phyloP scores from a whole-genome alignment of 164 flowering plant species.

The Aristolochia californica region DNA sequence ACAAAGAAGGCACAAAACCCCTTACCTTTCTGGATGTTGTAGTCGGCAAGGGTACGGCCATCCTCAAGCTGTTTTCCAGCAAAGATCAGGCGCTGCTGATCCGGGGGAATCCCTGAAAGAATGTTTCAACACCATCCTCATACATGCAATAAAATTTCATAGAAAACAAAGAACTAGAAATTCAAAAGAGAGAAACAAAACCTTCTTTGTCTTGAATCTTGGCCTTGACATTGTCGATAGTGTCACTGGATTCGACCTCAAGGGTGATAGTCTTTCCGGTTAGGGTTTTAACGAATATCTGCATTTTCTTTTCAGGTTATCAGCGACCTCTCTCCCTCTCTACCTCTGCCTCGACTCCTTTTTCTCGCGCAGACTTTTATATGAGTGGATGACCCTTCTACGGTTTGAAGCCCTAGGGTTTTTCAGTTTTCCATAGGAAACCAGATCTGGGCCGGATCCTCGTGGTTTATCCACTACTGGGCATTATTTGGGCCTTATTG shows the following conservation, averaged over 20 bases:
- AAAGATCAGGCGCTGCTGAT: conserved; percentile 26
- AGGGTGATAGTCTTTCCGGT: conserved; percentile 57
- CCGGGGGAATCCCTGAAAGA: conserved; percentile 19
- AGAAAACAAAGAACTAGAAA: not conserved
- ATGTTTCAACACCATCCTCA: not conserved
- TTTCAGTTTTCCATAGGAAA: no score
- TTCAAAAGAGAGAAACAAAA: not conserved
- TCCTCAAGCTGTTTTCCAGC: conserved; percentile 24
- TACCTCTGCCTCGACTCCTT: no score
- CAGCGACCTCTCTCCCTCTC: not conserved
- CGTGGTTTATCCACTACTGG: no score
- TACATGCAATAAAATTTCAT: not conserved
- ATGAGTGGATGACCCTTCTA: not conserved
- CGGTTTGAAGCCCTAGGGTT: not conserved
- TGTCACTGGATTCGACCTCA: conserved; percentile 35
- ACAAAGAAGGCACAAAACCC: not conserved
- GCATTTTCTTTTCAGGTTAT: conserved; percentile 21
- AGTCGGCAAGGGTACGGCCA: conserved; percentile 26
- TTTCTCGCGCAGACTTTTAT: not conserved
- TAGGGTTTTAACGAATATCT: conserved; percentile 62
- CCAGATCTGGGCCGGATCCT: no score
- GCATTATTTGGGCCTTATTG: no score
- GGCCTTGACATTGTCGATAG: conserved; percentile 22
- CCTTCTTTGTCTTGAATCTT: conserved; percentile 23
- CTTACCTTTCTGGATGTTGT: conserved; percentile 26